Evolutionary conservation across 1,139 yeast genomes (phyloP), one percentile per base, ranked within the genome.

Genomic region (Wickerhamomyces sp.): DNA sequence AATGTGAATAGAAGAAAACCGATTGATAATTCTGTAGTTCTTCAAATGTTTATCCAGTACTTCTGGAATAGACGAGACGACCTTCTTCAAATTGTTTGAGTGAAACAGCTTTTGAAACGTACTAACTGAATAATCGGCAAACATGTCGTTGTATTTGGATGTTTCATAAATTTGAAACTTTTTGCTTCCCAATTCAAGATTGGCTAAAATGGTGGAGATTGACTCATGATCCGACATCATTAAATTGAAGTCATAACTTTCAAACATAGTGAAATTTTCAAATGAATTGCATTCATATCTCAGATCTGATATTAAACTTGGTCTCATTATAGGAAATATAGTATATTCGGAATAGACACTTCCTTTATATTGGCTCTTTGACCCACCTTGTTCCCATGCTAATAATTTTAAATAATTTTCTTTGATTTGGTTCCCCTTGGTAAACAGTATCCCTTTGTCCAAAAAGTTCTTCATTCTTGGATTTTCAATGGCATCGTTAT

Each of bases 351-450:
- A 37, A 20, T 43, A 49, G 9, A 47, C 8, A 8, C 45, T 28
- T 2, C 43, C 37, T 4, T 20, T 15, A 15, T 5, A 15, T 7
- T 24, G 15, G 6, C 18, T 16, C 12, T 25, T 13, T 7, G 17
- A 20, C 5, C 28, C 28, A 24, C 35, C 35, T 16, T 25, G n/a
- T 15, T 48, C 43, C 48, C 49, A 47, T 4, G 52, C 54, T 19
- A 49, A 33, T 21, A 49, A 26, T 36, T 43, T 44, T 28, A 49
- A 33, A 33, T 46, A 46, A 18, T 46, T 46, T 27, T 46, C 52
- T 28, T 43, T 49, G 31, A 46, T 42, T 24, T 41, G 35, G 18
- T 41, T 38, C 8, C 38, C 35, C n/a, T 40, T 40, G 3, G 40
- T 39, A 12, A 35, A 36, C 1, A 48, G 28, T 2, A 35, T 14